These are phyloP conservation scores for Acer negundo DNA, from an alignment of 345 rosid species.

Conservation along the genomic window DNA sequence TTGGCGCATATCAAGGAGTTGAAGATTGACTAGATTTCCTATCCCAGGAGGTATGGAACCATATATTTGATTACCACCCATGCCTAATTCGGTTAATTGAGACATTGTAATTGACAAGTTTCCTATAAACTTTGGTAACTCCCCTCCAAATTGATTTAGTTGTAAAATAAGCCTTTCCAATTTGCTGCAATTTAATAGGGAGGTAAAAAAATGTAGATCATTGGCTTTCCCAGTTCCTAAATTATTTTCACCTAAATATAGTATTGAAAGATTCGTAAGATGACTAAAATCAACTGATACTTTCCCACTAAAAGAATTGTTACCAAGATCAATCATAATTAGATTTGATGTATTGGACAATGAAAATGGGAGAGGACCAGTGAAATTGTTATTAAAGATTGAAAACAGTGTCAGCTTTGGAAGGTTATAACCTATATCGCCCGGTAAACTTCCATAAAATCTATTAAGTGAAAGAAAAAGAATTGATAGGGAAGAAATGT, in stretches of 20 bases:
- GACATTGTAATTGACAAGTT: too few relatives aligned
- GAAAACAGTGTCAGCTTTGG: background rate
- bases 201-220: too few relatives aligned
- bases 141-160: too few relatives aligned
- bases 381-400: background rate
- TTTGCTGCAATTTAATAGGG: too few relatives aligned
- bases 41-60: too few relatives aligned
- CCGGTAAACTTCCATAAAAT: conserved; percentile 13
- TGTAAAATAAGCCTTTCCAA: too few relatives aligned
- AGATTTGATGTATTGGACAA: conserved; percentile 33
- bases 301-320: background rate
- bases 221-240: too few relatives aligned
- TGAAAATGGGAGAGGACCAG: conserved; percentile 27
- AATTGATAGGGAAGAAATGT: conserved; percentile 20
- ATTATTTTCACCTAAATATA: too few relatives aligned
- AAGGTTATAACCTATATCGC: conserved; percentile 14
- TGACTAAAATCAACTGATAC: conserved; percentile 1
- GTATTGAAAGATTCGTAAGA: background rate
- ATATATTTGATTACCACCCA: too few relatives aligned
- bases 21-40: too few relatives aligned
- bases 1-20: accelerated
- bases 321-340: accelerated
- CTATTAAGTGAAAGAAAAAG: background rate
- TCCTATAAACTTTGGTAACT: too few relatives aligned
- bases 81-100: too few relatives aligned